Evolutionary conservation across 768 basidiomycete species (phyloP), one percentile per base, ranked within the genome.

Genomic region (Tricholoma furcatifolium): DNA sequence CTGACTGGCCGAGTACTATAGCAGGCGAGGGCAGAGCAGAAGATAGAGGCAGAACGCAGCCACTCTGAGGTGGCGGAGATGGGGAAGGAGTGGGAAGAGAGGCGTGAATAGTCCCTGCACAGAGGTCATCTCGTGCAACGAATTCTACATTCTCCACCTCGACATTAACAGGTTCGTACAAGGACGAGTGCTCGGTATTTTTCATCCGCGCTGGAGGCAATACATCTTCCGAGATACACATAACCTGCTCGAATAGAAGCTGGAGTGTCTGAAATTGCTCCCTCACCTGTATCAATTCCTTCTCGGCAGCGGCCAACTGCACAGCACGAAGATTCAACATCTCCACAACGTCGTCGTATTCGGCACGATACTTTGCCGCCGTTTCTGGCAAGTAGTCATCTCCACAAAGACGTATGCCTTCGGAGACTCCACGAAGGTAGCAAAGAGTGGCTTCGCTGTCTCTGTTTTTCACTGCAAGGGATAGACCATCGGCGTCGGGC

Each of bases 231-330:
- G 47, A 8, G 20, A 17, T 17, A 27, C 55, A 50, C 10, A 24
- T 46, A 4, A 56, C 20, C 6, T 56, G 43, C 2, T 57, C 50
- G 12, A 57, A 55, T 5, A 51, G 34, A 17, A 21, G 46, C 39
- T 58, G 54, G 21, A 69, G 48, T 7, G 63, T 62, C 7, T 61
- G 24, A 5, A 68, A 50, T 7, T 62, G 53, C 38, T 70, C 61
- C 38, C 61, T 49, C 17, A 66, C 43, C 17, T 51, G 47, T 14
- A 18, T 6, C 6, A 70, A 46, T 38, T 67, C 63, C 31, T 58
- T 43, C 12, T 57, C 41, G 11, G 60, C 49, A 12, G 52, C 32
- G 15, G 52, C 44, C 7, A 66, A 50, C 32, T 61, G 55, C 1
- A 48, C 52, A 20, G 56, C 52, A 30, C 59, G 50, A 9, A 47